These are phyloP conservation scores for Teratosphaeria nubilosa DNA, from an alignment of 2,329 filamentous ascomycete species.

Conservation along the genomic window DNA sequence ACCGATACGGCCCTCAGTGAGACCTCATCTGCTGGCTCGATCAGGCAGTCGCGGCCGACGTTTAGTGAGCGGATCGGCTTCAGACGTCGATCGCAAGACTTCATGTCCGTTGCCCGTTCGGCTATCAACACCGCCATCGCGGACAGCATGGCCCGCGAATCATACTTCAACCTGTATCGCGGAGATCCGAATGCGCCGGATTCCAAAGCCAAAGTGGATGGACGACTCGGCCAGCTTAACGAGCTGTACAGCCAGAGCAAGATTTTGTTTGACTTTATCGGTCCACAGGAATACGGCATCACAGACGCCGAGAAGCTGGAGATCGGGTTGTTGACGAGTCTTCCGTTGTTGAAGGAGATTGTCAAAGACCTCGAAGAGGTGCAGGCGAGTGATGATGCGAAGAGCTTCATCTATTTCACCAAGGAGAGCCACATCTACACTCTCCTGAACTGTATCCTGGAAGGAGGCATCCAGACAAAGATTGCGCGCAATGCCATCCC, in stretches of 20 bases:
- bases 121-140: constrained; percentile 6
- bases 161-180: constrained; percentile 84
- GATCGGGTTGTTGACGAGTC: constrained; percentile 85
- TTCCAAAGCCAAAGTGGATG: constrained; percentile 71
- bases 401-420: constrained; percentile 97
- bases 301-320: constrained; percentile 95
- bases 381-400: constrained; percentile 86
- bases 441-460: constrained; percentile 90
- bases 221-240: constrained; percentile 74
- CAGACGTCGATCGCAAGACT: constrained; percentile 41
- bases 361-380: constrained; percentile 95
- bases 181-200: constrained; percentile 46
- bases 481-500: constrained; percentile 92
- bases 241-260: constrained; percentile 92
- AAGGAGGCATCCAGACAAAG: constrained; percentile 93
- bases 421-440: constrained; percentile 99
- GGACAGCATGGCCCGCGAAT: constrained; percentile 39
- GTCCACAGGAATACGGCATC: constrained; percentile 96
- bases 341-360: constrained; percentile 91
- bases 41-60: constrained; percentile 6
- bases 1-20: constrained; percentile 8
- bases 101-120: constrained; percentile 14
- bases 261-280: constrained; percentile 95
- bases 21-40: not conserved
- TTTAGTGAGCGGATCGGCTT: constrained; percentile 42